Evolutionary conservation across 1,284 basidiomycete genomes (phyloP), one percentile per base, ranked within the genome.

Genomic region (Microbotryomycetes sp.): DNA sequence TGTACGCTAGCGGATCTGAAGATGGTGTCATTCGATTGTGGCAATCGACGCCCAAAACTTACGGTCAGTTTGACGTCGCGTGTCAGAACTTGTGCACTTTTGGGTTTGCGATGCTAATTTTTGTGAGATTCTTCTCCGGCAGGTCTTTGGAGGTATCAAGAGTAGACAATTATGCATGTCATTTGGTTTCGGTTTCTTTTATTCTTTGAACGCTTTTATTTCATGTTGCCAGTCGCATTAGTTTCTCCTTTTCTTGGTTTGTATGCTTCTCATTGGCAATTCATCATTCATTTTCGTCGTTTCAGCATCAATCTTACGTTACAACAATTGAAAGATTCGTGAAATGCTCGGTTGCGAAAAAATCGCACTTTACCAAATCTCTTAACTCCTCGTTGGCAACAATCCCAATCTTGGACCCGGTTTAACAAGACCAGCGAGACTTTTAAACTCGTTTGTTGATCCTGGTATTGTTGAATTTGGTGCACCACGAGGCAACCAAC

Each of bases 1-100:
- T 97, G 79, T 97, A 91, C 74, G 94, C 94, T 25, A 92, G 89
- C 72, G 96, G 94, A 55, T 92, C 88, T 71, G 94, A 92, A 86
- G 75, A 78, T 60, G 72, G 69, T 48, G 55, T 31, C 2, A 96
- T 97, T 72, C 85, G 93, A 56, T 79, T 97, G 55, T 97, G 94
- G 94, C 93, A 97, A 78, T 94, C 90, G 19, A 88, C 84, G 32
- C 92, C 93, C 1, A 94, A 90, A 77, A 83, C 84, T 36, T 97
- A 97, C 72, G 92, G 93, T 52, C 79, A 97, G 63, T 97, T 19
- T 42, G 19, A 42, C 9, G n/a, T n/a, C n/a, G n/a, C n/a, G n/a
- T n/a, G n/a, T n/a, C n/a, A n/a, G n/a, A n/a, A n/a, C n/a, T n/a
- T n/a, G n/a, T n/a, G n/a, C n/a, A n/a, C n/a, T n/a, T n/a, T n/a